These are phyloP conservation scores for Chaetomium sp. DNA, from an alignment of 2,329 filamentous ascomycete genomes.

Conservation along the genomic window DNA sequence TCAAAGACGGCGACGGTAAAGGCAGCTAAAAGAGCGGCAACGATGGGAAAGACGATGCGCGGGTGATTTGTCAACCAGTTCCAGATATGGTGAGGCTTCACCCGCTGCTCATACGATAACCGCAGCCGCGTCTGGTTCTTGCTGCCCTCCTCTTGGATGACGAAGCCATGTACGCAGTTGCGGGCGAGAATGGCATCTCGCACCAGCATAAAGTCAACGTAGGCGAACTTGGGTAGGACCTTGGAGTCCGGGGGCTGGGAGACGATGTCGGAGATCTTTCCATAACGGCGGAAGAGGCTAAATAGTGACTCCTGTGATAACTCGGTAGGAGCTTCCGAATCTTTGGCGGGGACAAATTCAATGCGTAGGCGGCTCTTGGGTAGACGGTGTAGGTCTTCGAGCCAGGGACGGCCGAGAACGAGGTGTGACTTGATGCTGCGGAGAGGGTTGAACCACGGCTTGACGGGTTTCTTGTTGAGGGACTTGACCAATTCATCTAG, in stretches of 20 bases:
- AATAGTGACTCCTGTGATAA: slow-evolving; percentile 83
- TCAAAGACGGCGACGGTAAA: slow-evolving; percentile 88
- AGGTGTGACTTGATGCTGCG: slow-evolving; percentile 61
- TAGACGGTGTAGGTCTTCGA: slow-evolving; percentile 82
- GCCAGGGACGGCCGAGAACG: slow-evolving; percentile 82
- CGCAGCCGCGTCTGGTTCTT: slow-evolving; percentile 70
- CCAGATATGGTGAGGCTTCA: slow-evolving; percentile 71
- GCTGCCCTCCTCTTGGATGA: slow-evolving; percentile 65
- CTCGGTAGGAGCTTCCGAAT: slow-evolving; percentile 53
- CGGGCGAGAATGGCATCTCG: slow-evolving; percentile 80
- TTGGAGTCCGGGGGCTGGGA: slow-evolving; percentile 83
- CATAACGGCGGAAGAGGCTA: slow-evolving; percentile 80
- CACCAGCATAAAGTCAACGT: slow-evolving; percentile 66
- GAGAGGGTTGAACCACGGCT: slow-evolving; percentile 87
- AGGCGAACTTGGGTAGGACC: slow-evolving; percentile 70
- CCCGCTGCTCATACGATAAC: slow-evolving; percentile 74
- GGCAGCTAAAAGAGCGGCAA: slow-evolving; percentile 75
- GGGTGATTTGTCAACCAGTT: slow-evolving; percentile 86
- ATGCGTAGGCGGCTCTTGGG: slow-evolving; percentile 71
- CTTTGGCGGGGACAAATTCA: slow-evolving; percentile 75
- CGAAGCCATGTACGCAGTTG: slow-evolving; percentile 85
- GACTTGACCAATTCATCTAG: slow-evolving; percentile 51
- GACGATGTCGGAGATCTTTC: slow-evolving; percentile 80
- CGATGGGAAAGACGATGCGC: slow-evolving; percentile 73
- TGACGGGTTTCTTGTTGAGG: slow-evolving; percentile 64